These are phyloP conservation scores for Leccinum sublutescens DNA, from an alignment of 768 basidiomycete species.

Conservation along the genomic window DNA sequence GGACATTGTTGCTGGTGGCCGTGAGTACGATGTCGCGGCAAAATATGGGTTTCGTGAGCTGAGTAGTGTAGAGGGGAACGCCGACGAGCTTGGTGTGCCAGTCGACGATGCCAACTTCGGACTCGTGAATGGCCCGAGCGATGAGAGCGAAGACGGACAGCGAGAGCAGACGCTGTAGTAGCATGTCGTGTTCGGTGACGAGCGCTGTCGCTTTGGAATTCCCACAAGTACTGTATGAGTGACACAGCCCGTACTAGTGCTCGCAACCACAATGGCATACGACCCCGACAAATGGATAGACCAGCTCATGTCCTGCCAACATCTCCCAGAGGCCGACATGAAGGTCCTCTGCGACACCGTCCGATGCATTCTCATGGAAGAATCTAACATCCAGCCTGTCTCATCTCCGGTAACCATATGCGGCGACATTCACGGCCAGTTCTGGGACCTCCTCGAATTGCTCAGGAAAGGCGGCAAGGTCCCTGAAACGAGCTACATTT, in stretches of 20 bases:
- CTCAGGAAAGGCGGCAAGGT: constrained; percentile 82
- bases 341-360: constrained; percentile 90
- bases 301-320: constrained; percentile 81
- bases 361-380: constrained; percentile 86
- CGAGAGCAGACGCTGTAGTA: constrained; percentile 18
- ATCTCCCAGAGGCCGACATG: constrained; percentile 90
- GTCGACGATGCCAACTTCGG: constrained; percentile 80
- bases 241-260: not conserved
- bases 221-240: constrained; percentile 11
- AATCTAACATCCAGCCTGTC: constrained; percentile 97
- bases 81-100: constrained; percentile 84
- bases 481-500: constrained; percentile 90
- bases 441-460: constrained; percentile 94
- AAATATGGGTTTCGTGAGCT: constrained; percentile 58
- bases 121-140: constrained; percentile 57
- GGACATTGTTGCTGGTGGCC: constrained; percentile 70
- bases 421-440: constrained; percentile 97
- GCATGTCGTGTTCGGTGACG: not conserved
- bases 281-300: constrained; percentile 82
- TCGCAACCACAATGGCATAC: constrained; percentile 32
- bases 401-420: constrained; percentile 93
- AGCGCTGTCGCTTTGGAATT: constrained; percentile 2
- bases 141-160: constrained; percentile 19
- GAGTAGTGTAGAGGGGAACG: constrained; percentile 55
- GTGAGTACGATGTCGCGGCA: constrained; percentile 59